phyloP scores from a whole-genome alignment of 305 asterid genomes.

The Striga hermonthica region DNA sequence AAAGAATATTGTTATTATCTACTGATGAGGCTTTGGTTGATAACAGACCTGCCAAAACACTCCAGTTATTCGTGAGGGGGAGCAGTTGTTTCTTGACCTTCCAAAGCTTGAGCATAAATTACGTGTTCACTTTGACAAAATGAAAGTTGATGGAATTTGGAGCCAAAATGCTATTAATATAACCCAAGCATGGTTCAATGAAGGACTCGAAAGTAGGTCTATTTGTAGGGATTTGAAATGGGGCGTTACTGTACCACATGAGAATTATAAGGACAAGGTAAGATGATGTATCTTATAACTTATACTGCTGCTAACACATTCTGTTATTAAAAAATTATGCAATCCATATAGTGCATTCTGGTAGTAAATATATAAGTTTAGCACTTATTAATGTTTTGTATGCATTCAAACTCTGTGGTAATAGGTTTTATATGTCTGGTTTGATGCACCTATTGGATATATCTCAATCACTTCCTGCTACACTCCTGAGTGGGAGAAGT shows the following conservation, averaged over 20 bases:
- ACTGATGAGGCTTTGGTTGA: constrained; percentile 31
- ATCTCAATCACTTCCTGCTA: constrained; percentile 88
- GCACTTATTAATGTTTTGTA: constrained; percentile 2
- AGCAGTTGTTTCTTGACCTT: constrained; percentile 92
- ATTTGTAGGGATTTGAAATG: constrained; percentile 95
- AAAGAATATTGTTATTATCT: too few species aligned
- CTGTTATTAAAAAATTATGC: constrained; percentile 11
- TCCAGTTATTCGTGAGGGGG: constrained; percentile 70
- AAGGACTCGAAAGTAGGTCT: constrained; percentile 80
- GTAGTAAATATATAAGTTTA: too few species aligned
- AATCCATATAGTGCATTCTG: constrained; percentile 11
- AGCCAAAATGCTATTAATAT: constrained; percentile 90
- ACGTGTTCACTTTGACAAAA: constrained; percentile 56
- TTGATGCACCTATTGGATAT: constrained; percentile 96
- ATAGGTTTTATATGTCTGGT: constrained; percentile 97
- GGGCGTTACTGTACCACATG: constrained; percentile 97
- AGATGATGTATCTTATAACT: too few species aligned
- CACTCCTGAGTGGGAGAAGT: constrained; percentile 90
- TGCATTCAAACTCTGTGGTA: background rate
- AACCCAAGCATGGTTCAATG: constrained; percentile 85
- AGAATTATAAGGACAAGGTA: constrained; percentile 81
- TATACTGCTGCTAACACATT: too few species aligned
- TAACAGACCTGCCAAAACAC: constrained; percentile 65
- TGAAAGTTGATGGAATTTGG: constrained; percentile 89
- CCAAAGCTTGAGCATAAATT: constrained; percentile 75